Evolutionary conservation across 306 rosid genomes (phyloP).

Genomic region (Trifolium subterraneum): DNA sequence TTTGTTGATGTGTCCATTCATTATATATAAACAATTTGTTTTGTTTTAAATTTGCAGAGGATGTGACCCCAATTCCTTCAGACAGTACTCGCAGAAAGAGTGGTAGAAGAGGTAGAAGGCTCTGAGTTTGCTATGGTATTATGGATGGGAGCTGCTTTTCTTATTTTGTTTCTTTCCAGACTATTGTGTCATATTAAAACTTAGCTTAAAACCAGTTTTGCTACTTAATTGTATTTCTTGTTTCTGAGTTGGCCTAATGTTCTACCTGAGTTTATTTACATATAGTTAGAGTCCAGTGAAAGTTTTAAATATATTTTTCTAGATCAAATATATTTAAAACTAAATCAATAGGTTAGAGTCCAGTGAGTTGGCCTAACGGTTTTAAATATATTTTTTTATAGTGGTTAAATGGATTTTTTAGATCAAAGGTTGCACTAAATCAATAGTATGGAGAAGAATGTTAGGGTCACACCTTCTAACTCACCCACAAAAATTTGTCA

Average conservation of each 20-base stretch:
- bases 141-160: not conserved
- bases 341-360: too few relatives aligned
- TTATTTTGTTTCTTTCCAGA: constrained; percentile 14
- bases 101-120: constrained; percentile 86
- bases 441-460: too few relatives aligned
- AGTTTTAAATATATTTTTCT: too few relatives aligned
- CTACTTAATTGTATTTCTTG: constrained; percentile 37
- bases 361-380: too few relatives aligned
- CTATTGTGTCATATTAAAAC: constrained; percentile 28
- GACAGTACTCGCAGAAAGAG: constrained; percentile 90
- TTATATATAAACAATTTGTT: not conserved
- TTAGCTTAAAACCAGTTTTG: constrained; percentile 45
- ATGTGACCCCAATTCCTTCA: constrained; percentile 80
- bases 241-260: constrained; percentile 1
- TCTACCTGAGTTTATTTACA: constrained; percentile 29
- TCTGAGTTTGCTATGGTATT: constrained; percentile 46
- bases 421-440: too few relatives aligned
- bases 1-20: not conserved
- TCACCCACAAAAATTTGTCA: too few relatives aligned
- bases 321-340: too few relatives aligned
- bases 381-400: too few relatives aligned
- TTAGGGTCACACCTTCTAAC: too few relatives aligned
- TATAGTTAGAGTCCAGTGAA: not conserved
- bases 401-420: too few relatives aligned
- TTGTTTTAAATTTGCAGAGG: constrained; percentile 59